Evolutionary conservation across 2,329 filamentous ascomycete genomes (phyloP), one percentile per base, ranked within the genome.

Genomic region (Penicillium sp.): DNA sequence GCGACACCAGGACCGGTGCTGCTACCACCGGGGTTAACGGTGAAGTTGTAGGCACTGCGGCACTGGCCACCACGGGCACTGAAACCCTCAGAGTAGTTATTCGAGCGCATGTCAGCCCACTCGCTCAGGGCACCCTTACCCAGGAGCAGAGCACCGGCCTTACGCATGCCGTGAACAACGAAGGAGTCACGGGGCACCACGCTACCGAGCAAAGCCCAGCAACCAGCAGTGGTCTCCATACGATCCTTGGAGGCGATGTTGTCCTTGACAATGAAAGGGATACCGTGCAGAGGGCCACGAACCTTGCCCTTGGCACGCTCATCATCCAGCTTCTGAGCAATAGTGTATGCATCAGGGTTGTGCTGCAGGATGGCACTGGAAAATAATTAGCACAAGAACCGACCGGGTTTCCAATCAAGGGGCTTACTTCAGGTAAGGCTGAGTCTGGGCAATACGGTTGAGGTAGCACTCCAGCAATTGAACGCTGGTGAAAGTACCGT

Each of bases 251-350:
- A 85, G 25, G 81, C 86, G 54, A 90, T 88, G 68, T 73, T 74
- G 58, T 92, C 89, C 73, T 92, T 92, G 62, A 91, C 83, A 2
- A 88, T 78, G 69, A 90, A 90, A 0, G 90, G 89, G 44, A 93
- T 90, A 3, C 89, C 89, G 69, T 92, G 89, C 1, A 93, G 79
- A 1, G 85, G 85, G 1, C 88, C 83, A n/a, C 87, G 82, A 10
- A 86, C 71, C 39, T 75, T 77, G 25, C 86, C 86, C 1, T 74
- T 66, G 13, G 70, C 67, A 19, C 89, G 81, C 72, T 92, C 88
- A 0, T 67, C 69, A 64, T 92, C 89, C 29, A 86, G 77, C 14
- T 77, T 67, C 5, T 75, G 74, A 3, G 89, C 89, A 55, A 91
- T 90, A 23, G 73, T 62, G 33, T 88, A 75, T 10, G 80, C 81